Conservation (phyloP, 1,284 basidiomycete genomes). For the Fomitiporia mediterranea region DNA sequence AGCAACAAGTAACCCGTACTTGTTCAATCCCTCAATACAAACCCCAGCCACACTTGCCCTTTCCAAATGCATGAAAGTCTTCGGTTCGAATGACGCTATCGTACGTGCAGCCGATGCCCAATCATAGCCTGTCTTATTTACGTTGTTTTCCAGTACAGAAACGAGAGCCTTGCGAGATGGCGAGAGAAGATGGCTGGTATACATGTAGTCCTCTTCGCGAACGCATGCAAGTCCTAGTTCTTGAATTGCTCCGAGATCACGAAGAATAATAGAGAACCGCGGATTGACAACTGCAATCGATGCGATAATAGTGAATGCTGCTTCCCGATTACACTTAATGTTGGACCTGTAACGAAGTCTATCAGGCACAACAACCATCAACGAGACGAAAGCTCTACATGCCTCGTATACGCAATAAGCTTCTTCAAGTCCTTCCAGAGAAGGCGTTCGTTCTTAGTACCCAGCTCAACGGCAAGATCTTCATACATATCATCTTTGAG, state of each 20-base stretch:
- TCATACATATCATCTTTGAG: too few relatives aligned
- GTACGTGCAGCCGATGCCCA: not conserved
- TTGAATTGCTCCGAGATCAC: not conserved
- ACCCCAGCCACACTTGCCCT: too few relatives aligned
- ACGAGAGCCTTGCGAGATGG: not conserved
- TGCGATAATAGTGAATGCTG: not conserved
- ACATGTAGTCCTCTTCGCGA: not conserved
- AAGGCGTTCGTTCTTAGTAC: not conserved
- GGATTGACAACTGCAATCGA: not conserved
- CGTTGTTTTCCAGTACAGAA: not conserved
- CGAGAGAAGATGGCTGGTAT: not conserved
- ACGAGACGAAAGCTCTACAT: not conserved
- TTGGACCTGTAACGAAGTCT: not conserved
- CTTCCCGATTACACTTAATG: not conserved
- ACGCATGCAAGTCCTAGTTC: not conserved
- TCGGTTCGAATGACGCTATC: too few relatives aligned
- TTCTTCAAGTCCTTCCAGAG: not conserved
- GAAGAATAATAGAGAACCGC: not conserved
- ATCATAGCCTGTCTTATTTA: not conserved
- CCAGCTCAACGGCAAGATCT: not conserved
- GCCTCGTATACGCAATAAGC: not conserved
- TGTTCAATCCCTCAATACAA: not conserved
- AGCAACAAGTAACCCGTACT: not conserved
- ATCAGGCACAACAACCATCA: not conserved
- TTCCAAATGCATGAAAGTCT: too few relatives aligned